Percentiles rank a stretch among this genome's conserved stretches.
These are phyloP conservation scores for Omphalotus guepiniiformis DNA, from an alignment of 768 basidiomycete species.

Conservation along the genomic window DNA sequence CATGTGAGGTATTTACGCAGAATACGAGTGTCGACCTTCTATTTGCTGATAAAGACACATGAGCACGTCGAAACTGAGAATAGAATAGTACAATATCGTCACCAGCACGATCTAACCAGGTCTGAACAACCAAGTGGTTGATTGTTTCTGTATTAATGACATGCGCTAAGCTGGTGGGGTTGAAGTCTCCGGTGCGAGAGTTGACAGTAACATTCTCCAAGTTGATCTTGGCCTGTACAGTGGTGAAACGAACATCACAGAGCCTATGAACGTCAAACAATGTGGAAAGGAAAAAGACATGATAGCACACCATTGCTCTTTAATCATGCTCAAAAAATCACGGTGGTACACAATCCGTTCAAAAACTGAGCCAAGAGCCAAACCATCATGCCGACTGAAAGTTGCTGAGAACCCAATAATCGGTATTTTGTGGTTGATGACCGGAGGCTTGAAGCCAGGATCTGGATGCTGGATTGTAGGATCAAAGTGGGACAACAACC, in stretches of 20 bases:
- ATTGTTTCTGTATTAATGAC: conserved; percentile 78
- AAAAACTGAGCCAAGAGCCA: conserved; percentile 86
- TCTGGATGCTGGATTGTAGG: conserved; percentile 55
- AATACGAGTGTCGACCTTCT: conserved; percentile 92
- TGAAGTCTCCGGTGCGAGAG: conserved; percentile 74
- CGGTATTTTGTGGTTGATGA: conserved; percentile 53
- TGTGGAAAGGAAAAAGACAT: conserved; percentile 7
- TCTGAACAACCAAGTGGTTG: conserved; percentile 72
- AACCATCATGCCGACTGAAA: conserved; percentile 86
- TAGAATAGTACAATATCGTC: neutral
- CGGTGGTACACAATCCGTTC: conserved; percentile 90
- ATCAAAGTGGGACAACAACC: conserved; percentile 82
- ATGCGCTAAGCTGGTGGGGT: conserved; percentile 67
- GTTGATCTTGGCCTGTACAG: conserved; percentile 71
- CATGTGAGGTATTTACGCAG: conserved; percentile 82
- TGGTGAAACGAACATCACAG: conserved; percentile 81
- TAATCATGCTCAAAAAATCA: conserved; percentile 89
- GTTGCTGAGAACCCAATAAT: conserved; percentile 95
- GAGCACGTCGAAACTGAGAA: too few species aligned
- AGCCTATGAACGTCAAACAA: conserved; percentile 48
- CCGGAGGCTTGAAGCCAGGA: conserved; percentile 30
- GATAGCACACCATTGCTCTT: conserved; percentile 73
- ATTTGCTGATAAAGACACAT: conserved; percentile 30
- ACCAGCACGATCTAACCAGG: conserved; percentile 88
- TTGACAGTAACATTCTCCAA: conserved; percentile 65